These are phyloP conservation scores for Abrus pulchellus DNA, from an alignment of 306 rosid species.

Conservation along the genomic window DNA sequence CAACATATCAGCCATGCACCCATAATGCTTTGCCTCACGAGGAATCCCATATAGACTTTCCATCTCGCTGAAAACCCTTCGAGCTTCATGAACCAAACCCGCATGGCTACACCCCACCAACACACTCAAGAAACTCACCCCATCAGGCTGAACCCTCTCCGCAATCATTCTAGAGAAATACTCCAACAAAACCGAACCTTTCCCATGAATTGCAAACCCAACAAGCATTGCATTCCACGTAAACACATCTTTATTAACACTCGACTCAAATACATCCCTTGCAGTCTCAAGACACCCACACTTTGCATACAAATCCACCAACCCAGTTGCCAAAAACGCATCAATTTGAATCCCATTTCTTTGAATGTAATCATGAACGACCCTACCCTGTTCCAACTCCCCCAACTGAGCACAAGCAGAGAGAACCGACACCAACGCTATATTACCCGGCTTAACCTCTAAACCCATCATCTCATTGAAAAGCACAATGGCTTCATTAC, in stretches of 20 bases:
- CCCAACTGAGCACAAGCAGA: conserved; percentile 81
- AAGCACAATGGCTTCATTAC: conserved; percentile 55
- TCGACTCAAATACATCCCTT: conserved; percentile 59
- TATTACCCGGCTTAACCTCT: conserved; percentile 60
- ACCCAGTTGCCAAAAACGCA: conserved; percentile 68
- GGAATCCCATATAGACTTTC: conserved; percentile 59
- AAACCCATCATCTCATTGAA: conserved; percentile 62
- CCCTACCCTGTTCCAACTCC: conserved; percentile 70
- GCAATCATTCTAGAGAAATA: conserved; percentile 65
- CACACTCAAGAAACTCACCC: conserved; percentile 72
- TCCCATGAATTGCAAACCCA: conserved; percentile 82
- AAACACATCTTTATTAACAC: conserved; percentile 58
- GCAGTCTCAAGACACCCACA: conserved; percentile 81
- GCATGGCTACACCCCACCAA: conserved; percentile 82
- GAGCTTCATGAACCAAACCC: conserved; percentile 70
- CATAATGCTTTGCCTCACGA: conserved; percentile 76
- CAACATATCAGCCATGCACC: conserved; percentile 86
- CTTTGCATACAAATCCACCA: conserved; percentile 81
- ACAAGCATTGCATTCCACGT: conserved; percentile 88
- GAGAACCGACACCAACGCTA: conserved; percentile 72
- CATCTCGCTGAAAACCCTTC: conserved; percentile 69
- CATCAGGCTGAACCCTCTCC: conserved; percentile 67
- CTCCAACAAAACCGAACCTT: conserved; percentile 50
- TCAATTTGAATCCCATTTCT: conserved; percentile 55
- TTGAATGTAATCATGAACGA: conserved; percentile 57